A percentile compares a stretch with the other conserved stretches of the same genome.
Evolutionary conservation across 129 eudicot species (phyloP).

Genomic region (Centella asiatica): DNA sequence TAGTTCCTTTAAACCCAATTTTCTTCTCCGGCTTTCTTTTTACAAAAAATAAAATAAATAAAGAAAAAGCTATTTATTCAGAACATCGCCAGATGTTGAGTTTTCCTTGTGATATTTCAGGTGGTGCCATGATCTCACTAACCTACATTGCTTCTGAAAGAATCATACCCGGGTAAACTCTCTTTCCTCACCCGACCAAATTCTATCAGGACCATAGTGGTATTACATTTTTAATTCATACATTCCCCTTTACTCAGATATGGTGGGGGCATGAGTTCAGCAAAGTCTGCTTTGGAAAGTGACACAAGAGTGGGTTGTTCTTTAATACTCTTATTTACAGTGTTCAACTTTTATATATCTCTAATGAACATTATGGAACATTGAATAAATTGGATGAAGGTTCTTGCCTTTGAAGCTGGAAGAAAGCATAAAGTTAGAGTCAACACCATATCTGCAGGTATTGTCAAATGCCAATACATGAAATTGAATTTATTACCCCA

Average conservation of each 20-base stretch:
- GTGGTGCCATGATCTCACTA: constrained; percentile 78
- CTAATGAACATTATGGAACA: constrained; percentile 2
- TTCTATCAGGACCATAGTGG: not conserved
- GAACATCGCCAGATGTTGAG: not conserved
- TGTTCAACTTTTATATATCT: not conserved
- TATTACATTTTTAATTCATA: not conserved
- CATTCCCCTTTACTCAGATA: constrained; percentile 38
- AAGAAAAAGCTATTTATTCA: not conserved
- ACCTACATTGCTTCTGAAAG: constrained; percentile 92
- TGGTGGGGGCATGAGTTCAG: constrained; percentile 99
- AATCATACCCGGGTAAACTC: constrained; percentile 79
- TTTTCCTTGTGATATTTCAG: constrained; percentile 25
- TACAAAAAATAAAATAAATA: too few species aligned
- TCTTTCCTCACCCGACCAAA: not conserved
- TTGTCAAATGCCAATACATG: not conserved
- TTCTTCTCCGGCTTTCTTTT: not conserved
- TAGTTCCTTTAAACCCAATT: not conserved
- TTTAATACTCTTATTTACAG: not conserved
- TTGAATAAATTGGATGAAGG: constrained; percentile 34
- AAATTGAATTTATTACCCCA: not conserved
- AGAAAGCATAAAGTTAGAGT: constrained; percentile 69
- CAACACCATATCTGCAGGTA: constrained; percentile 93
- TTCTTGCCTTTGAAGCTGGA: constrained; percentile 96
- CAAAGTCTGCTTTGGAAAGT: constrained; percentile 91
- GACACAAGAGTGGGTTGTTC: constrained; percentile 52